Evolutionary conservation across 257 asterid genomes (phyloP).

Genomic region (Nicotiana attenuata): DNA sequence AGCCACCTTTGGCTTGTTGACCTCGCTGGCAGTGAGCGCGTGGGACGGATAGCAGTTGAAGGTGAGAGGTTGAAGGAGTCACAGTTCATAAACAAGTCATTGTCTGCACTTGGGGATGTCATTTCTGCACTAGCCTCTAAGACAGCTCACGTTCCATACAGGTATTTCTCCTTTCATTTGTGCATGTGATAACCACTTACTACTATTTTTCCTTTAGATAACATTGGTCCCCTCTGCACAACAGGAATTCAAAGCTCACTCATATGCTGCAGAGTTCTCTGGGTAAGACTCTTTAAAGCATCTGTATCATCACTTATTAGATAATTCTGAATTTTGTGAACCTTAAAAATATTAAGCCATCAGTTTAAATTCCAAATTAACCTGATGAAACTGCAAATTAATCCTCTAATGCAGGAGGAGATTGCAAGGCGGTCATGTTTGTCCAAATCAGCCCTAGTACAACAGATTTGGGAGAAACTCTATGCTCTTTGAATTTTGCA

Average conservation of each 20-base stretch:
- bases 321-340: background rate
- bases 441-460: constrained; percentile 73
- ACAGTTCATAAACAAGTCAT: constrained; percentile 86
- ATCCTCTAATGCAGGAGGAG: constrained; percentile 68
- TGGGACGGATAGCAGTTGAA: constrained; percentile 87
- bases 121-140: constrained; percentile 91
- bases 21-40: constrained; percentile 97
- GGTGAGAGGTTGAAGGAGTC: constrained; percentile 96
- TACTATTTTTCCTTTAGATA: constrained; percentile 7
- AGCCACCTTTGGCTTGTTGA: constrained; percentile 98
- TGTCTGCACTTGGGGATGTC: constrained; percentile 95
- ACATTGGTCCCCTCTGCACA: constrained; percentile 19
- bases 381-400: background rate
- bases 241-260: constrained; percentile 98
- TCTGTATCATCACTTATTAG: background rate
- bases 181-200: background rate
- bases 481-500: constrained; percentile 87
- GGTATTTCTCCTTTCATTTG: constrained; percentile 34
- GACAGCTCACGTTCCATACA: constrained; percentile 72
- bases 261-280: constrained; percentile 96
- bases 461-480: constrained; percentile 77
- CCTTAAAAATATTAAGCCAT: background rate
- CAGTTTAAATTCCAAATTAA: background rate
- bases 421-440: constrained; percentile 85
- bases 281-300: constrained; percentile 40